Evolutionary conservation across 768 basidiomycete species (phyloP).

Genomic region (Lentinula sp.): DNA sequence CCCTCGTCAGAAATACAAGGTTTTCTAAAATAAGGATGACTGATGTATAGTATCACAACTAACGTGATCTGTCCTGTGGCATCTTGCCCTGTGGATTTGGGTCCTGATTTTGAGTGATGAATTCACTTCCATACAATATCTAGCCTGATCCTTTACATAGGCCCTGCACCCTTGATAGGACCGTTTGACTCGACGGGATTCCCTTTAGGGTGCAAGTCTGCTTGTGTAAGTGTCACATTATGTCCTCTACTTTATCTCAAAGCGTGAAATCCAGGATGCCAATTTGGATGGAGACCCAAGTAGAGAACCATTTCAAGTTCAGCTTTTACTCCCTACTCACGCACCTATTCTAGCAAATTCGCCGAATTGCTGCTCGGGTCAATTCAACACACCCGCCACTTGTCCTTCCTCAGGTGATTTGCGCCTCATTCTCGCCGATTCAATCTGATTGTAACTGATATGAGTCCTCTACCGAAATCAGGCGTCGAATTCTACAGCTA

Average conservation of each 20-base stretch:
- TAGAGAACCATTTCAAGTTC: conserved; percentile 9
- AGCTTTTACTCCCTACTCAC: background rate
- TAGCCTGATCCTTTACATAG: conserved; percentile 7
- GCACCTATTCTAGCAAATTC: conserved; percentile 18
- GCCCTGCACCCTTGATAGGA: conserved; percentile 39
- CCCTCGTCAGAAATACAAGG: background rate
- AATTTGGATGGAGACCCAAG: conserved; percentile 23
- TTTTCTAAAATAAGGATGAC: background rate
- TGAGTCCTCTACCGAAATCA: background rate
- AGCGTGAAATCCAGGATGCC: conserved; percentile 10
- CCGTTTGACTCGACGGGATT: conserved; percentile 40
- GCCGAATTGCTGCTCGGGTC: conserved; percentile 30
- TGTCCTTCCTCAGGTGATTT: conserved; percentile 25
- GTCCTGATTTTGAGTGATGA: conserved; percentile 2
- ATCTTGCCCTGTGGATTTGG: conserved; percentile 49
- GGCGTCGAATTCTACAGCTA: conserved; percentile 20
- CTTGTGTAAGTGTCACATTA: conserved; percentile 23
- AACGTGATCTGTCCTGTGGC: conserved; percentile 48
- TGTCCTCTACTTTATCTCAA: background rate
- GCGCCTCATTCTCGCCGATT: background rate
- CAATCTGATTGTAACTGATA: background rate
- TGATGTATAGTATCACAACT: conserved; percentile 37
- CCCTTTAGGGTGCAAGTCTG: conserved; percentile 48
- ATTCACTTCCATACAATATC: no score
- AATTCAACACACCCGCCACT: conserved; percentile 24